Percentiles rank a stretch among this genome's conserved stretches.
Evolutionary conservation across 2,329 filamentous ascomycete species (phyloP).

Genomic region (Shiraia bambusicola): DNA sequence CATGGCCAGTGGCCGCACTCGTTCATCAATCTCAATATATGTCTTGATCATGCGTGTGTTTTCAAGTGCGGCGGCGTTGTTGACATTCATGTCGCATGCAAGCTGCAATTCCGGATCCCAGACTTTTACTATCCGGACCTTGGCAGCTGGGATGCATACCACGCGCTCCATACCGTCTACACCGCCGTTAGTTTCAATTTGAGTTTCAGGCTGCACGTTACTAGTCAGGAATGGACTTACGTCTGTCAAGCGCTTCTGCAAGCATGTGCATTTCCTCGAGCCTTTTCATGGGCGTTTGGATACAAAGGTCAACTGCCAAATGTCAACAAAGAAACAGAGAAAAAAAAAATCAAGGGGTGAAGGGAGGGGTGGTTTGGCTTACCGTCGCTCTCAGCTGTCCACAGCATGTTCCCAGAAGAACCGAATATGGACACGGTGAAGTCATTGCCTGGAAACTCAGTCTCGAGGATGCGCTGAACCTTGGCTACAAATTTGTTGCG

Average conservation of each 20-base stretch:
- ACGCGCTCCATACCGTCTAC: slow-evolving; percentile 95
- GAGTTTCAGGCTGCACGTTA: background rate
- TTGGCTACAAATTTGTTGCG: slow-evolving; percentile 79
- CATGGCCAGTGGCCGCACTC: slow-evolving; percentile 91
- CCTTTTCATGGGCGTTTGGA: slow-evolving; percentile 85
- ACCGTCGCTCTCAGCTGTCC: slow-evolving; percentile 96
- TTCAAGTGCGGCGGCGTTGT: slow-evolving; percentile 90
- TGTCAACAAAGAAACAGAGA: slow-evolving; percentile 22
- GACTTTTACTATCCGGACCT: slow-evolving; percentile 97
- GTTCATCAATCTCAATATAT: slow-evolving; percentile 89
- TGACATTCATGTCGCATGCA: slow-evolving; percentile 98
- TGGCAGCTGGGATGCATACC: slow-evolving; percentile 89
- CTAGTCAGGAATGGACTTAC: slow-evolving; percentile 57
- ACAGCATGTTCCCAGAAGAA: slow-evolving; percentile 94
- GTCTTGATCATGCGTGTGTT: slow-evolving; percentile 98
- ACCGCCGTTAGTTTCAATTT: slow-evolving; percentile 34
- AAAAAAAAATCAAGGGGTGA: background rate
- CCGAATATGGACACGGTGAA: slow-evolving; percentile 94
- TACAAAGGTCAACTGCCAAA: slow-evolving; percentile 85
- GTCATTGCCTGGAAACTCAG: slow-evolving; percentile 86
- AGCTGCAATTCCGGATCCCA: slow-evolving; percentile 93
- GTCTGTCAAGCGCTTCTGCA: slow-evolving; percentile 78
- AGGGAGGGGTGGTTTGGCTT: slow-evolving; percentile 33
- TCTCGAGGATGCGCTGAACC: slow-evolving; percentile 82
- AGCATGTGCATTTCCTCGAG: slow-evolving; percentile 89